Conservation (phyloP, 2,329 filamentous ascomycete species). For the Elsinoe arachidis region DNA sequence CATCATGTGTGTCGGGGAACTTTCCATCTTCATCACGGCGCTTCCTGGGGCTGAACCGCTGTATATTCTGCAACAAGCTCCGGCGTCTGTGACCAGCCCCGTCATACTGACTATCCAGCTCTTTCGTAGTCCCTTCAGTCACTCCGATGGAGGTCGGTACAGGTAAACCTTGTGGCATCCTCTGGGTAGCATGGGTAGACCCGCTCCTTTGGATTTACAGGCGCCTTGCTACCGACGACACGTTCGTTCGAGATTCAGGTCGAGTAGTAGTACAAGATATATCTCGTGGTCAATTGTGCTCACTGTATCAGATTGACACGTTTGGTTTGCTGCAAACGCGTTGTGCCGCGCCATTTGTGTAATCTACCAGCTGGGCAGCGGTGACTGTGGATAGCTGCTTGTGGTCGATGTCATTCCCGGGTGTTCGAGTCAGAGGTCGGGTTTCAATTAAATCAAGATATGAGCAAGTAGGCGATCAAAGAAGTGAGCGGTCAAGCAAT, state of each 20-base stretch:
- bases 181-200: background rate
- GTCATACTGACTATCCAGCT: background rate
- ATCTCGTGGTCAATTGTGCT: background rate
- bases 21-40: constrained; percentile 7
- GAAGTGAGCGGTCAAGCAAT: background rate
- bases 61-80: background rate
- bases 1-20: background rate
- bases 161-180: constrained; percentile 10
- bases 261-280: background rate
- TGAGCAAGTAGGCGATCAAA: background rate
- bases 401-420: background rate
- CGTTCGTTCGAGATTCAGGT: background rate
- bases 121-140: background rate
- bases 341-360: background rate
- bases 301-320: background rate
- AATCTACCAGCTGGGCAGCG: background rate
- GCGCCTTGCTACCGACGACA: background rate
- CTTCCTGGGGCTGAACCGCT: background rate
- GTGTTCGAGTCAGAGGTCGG: background rate
- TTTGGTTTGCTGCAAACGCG: background rate
- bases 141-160: background rate
- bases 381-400: background rate
- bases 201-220: background rate
- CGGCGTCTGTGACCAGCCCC: background rate
- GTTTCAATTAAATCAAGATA: background rate